phyloP scores from a whole-genome alignment of 2,329 filamentous ascomycete genomes.

The Paraphoma chrysanthemicola region DNA sequence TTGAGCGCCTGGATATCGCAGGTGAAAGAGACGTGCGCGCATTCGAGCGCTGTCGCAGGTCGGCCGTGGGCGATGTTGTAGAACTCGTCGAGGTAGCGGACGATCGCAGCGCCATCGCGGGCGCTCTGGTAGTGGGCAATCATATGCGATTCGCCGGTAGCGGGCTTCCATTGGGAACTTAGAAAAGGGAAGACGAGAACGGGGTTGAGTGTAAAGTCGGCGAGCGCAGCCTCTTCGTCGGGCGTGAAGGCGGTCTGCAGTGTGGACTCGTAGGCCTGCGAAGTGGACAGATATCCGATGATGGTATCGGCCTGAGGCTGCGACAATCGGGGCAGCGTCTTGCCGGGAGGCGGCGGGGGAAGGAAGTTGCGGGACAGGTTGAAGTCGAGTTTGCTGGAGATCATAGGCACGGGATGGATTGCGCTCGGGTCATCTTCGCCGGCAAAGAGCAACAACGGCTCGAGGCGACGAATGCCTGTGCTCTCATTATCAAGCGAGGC shows the following conservation, averaged over 20 bases:
- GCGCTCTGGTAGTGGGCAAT: slow-evolving; percentile 7
- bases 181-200: slow-evolving; percentile 1
- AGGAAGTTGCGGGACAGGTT: slow-evolving; percentile 8
- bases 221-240: slow-evolving; percentile 9
- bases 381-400: slow-evolving; percentile 9
- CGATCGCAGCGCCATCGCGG: slow-evolving; percentile 7
- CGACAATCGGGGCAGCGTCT: slow-evolving; percentile 4
- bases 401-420: slow-evolving; percentile 5
- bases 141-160: slow-evolving; percentile 4
- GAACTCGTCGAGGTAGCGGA: slow-evolving; percentile 13
- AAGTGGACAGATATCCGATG: slow-evolving; percentile 12
- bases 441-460: slow-evolving; percentile 12
- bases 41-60: slow-evolving; percentile 10
- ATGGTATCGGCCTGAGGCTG: slow-evolving; percentile 10
- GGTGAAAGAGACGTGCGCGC: slow-evolving; percentile 10
- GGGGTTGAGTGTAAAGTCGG: slow-evolving; percentile 12
- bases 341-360: slow-evolving; percentile 4
- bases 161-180: slow-evolving; percentile 4
- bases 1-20: slow-evolving; percentile 13
- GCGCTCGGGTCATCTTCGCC: slow-evolving; percentile 11
- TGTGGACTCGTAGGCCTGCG: slow-evolving; percentile 8
- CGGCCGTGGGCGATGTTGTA: slow-evolving; percentile 4
- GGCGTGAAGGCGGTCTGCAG: slow-evolving; percentile 6
- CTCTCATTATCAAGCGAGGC: slow-evolving; percentile 14
- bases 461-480: slow-evolving; percentile 9